Base-by-base conservation (phyloP, 805 yeast genomes). In the Saccharomycopsis guyanensis region DNA sequence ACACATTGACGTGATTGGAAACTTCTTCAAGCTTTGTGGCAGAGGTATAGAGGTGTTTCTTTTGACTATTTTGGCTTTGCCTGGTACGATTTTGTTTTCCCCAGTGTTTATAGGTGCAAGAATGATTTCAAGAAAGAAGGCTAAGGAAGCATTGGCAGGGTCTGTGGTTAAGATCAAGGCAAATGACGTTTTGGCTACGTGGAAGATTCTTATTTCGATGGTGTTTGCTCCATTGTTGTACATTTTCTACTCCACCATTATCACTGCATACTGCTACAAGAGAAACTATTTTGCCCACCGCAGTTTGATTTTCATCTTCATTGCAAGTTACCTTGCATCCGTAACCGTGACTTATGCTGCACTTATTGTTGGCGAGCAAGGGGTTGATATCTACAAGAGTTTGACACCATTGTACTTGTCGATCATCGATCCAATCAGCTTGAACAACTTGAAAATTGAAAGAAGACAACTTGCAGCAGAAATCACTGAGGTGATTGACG, bases 111-210 rank as follows among this genome's bases (percentile, higher is more conserved):
- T 85, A 34, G 75, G 82, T 15, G 76, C 95, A 6, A 81, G 80
- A 57, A 62, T 64, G 24, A 82, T 86, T 46, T 82, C 96, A 12
- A 75, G 70, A 49, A 69, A 70, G 52, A 88, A 89, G 64, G 87
- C 89, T 35, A 69, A 64, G 50, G 74, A 78, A 32, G 97, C 97
- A 0, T 69, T 91, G 50, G 88, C 86, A n/a, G 83, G 75, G n/a
- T 87, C 96, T 0, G 74, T 86, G 1, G 98, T 91, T 15, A 91
- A 91, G 60, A 80, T 91, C 53, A 80, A 81, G 60, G 97, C 95
- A 12, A 78, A 76, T 42, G 98, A 91, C 61, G 94, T 91, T 35
- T 70, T 91, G 46, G 97, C 97, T 2, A 86, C 97, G 2, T 91
- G 98, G 98, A 91, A 91, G 63, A 76, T 91, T 39, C 71, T 89